Evolutionary conservation across 139 green algal genomes (phyloP).

Genomic region (Micromonas commoda): DNA sequence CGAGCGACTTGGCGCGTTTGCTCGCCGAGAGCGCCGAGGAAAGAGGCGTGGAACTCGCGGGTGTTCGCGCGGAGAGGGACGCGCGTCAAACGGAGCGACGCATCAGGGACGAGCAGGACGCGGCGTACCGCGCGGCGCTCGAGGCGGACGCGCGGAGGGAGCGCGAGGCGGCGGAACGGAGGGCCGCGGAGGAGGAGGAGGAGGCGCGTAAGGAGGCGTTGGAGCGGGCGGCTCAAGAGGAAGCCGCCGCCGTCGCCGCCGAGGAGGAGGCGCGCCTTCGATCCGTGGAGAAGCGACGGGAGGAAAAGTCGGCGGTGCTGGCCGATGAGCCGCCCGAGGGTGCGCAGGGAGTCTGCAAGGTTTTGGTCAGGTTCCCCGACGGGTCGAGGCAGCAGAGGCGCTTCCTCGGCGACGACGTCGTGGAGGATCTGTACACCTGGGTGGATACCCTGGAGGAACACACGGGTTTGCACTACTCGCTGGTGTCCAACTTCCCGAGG

Average conservation of each 20-base stretch:
- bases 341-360: conserved; percentile 2
- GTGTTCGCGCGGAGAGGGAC: too few relatives aligned
- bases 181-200: conserved; percentile 7
- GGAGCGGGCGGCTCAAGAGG: too few relatives aligned
- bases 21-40: too few relatives aligned
- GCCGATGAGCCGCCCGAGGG: neutral
- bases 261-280: neutral
- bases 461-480: neutral
- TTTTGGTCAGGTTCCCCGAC: conserved; percentile 6
- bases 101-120: conserved; percentile 26
- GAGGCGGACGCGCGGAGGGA: conserved; percentile 5
- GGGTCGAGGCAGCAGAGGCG: neutral
- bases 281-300: neutral
- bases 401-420: neutral
- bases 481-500: conserved; percentile 9
- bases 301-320: neutral
- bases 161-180: neutral
- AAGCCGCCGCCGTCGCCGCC: neutral
- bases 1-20: too few relatives aligned
- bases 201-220: too few relatives aligned
- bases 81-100: too few relatives aligned
- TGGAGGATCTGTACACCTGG: conserved; percentile 23
- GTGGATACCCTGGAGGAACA: conserved; percentile 12
- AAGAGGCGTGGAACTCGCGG: too few relatives aligned
- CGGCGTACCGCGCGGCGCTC: neutral